A percentile compares a stretch with the other conserved stretches of the same genome.
Evolutionary conservation across 208 protist genomes (phyloP).

Genomic region (Trichomonas tenax): DNA sequence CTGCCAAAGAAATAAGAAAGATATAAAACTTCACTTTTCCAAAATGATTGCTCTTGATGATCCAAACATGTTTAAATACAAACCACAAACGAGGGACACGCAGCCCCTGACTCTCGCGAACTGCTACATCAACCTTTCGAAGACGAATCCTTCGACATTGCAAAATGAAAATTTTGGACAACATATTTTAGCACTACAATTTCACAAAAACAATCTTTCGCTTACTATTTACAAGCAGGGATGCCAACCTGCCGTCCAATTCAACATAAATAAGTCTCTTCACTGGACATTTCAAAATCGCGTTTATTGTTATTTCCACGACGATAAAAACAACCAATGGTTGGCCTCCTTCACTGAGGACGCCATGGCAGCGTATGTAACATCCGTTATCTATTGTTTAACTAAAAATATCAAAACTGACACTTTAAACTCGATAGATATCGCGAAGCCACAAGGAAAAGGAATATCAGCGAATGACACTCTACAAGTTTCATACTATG

Average conservation of each 20-base stretch:
- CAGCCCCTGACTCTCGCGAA: background rate
- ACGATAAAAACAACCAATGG: background rate
- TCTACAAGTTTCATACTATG: background rate
- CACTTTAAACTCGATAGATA: background rate
- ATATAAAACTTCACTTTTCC: background rate
- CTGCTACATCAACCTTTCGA: background rate
- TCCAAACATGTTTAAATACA: background rate
- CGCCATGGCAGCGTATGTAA: background rate
- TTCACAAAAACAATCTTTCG: background rate
- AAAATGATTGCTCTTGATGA: background rate
- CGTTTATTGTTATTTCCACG: background rate
- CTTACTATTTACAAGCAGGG: background rate
- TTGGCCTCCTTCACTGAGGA: background rate
- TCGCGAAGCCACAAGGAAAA: background rate
- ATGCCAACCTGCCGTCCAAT: background rate
- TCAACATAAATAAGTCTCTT: background rate
- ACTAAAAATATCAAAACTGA: background rate
- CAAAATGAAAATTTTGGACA: background rate
- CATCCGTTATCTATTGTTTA: background rate
- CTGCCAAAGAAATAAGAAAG: too few relatives aligned
- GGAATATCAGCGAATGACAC: background rate
- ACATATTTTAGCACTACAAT: background rate
- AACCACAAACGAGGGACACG: background rate
- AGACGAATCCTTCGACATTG: background rate
- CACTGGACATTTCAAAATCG: background rate